Evolutionary conservation across 768 basidiomycete genomes (phyloP).

Genomic region (Termitomyces sp.): DNA sequence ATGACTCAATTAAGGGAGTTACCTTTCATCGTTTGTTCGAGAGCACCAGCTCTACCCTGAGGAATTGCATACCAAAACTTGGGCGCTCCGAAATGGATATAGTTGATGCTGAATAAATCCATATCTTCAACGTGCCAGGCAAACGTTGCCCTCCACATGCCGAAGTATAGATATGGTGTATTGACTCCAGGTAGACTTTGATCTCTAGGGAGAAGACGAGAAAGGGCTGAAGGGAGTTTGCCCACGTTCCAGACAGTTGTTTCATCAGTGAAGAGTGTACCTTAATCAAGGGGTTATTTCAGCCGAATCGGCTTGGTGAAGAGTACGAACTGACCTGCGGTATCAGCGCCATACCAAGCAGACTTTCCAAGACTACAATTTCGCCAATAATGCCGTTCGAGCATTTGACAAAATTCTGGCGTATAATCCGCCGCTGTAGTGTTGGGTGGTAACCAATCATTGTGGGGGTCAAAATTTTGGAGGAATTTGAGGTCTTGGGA

Average conservation of each 20-base stretch:
- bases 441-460: conserved; percentile 75
- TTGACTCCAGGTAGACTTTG: conserved; percentile 91
- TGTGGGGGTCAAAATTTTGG: conserved; percentile 61
- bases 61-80: conserved; percentile 98
- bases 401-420: conserved; percentile 76
- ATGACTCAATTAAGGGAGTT: conserved; percentile 11
- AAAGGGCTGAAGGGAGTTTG: conserved; percentile 78
- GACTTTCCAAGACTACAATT: conserved; percentile 83
- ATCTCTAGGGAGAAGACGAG: conserved; percentile 65
- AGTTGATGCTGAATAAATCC: conserved; percentile 99
- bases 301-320: background rate
- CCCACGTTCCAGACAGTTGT: conserved; percentile 94
- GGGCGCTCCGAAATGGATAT: conserved; percentile 96
- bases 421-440: conserved; percentile 79
- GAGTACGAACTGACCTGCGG: conserved; percentile 56
- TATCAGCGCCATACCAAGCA: conserved; percentile 98
- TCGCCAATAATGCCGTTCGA: conserved; percentile 91
- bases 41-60: conserved; percentile 69
- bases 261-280: conserved; percentile 67
- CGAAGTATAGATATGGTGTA: conserved; percentile 95
- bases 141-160: conserved; percentile 99
- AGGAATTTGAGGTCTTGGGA: conserved; percentile 52
- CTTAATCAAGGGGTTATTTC: conserved; percentile 19
- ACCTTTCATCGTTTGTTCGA: conserved; percentile 93
- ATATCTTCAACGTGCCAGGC: conserved; percentile 99